Conservation (phyloP, 2,329 filamentous ascomycete species). For the Cercospora sesami region DNA sequence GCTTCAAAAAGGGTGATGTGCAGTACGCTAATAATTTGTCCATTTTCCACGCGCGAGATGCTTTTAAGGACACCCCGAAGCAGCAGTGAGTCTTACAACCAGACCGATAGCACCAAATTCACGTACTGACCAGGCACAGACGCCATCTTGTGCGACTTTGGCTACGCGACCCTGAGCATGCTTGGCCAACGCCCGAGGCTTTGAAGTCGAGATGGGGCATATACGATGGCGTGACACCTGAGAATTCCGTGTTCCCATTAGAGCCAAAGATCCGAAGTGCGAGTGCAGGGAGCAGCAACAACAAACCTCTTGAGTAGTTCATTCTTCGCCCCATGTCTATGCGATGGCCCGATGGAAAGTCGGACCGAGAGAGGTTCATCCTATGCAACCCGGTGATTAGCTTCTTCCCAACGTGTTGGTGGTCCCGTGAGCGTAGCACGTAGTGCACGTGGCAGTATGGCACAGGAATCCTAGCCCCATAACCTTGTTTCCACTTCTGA, state of each 20-base stretch:
- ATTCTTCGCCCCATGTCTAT: background rate
- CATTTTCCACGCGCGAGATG: slow-evolving; percentile 54
- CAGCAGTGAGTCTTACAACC: slow-evolving; percentile 40
- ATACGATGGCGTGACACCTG: slow-evolving; percentile 54
- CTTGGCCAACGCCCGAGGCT: slow-evolving; percentile 47
- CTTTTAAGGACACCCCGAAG: slow-evolving; percentile 44
- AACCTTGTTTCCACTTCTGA: background rate
- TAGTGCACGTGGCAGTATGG: background rate
- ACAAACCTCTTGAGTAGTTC: slow-evolving; percentile 3
- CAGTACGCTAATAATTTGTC: slow-evolving; percentile 56
- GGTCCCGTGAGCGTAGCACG: background rate
- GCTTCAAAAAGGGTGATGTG: slow-evolving; percentile 47
- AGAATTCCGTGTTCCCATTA: slow-evolving; percentile 58
- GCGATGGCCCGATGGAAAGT: background rate
- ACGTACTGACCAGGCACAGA: background rate
- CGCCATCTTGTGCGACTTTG: slow-evolving; percentile 52
- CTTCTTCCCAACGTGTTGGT: background rate
- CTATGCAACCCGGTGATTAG: background rate
- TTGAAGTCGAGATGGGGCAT: slow-evolving; percentile 54
- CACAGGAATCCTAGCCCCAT: background rate
- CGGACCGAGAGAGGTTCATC: background rate
- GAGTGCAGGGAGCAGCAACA: slow-evolving; percentile 15
- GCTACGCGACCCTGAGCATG: slow-evolving; percentile 50
- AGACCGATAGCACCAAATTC: background rate
- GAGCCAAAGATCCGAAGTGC: slow-evolving; percentile 52